Conservation (phyloP, 2,329 filamentous ascomycete genomes). For the Pyrenophora seminiperda region DNA sequence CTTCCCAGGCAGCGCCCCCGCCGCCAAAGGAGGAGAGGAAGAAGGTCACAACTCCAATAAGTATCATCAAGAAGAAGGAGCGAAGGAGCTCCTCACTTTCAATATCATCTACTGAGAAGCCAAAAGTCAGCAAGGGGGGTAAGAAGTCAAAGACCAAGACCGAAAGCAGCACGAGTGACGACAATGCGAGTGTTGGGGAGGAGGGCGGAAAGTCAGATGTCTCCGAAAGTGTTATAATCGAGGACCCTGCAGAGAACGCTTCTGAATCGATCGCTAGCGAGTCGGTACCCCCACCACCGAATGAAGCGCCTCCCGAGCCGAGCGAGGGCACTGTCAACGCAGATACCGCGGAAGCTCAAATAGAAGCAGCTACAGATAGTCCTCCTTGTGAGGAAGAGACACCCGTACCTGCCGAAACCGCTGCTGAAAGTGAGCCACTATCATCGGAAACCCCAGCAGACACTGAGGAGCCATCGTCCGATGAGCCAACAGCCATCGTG, state of each 20-base stretch:
- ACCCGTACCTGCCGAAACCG: neutral
- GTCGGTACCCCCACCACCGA: conserved; percentile 3
- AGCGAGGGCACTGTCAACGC: conserved; percentile 1
- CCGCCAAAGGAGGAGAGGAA: conserved; percentile 42
- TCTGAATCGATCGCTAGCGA: conserved; percentile 6
- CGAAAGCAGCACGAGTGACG: conserved; percentile 22
- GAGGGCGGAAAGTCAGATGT: conserved; percentile 15
- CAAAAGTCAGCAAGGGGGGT: conserved; percentile 34
- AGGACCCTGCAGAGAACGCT: conserved; percentile 10
- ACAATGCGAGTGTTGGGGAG: neutral
- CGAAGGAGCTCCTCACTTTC: conserved; percentile 26
- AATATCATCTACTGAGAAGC: conserved; percentile 25
- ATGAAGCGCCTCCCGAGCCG: conserved; percentile 2
- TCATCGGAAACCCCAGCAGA: conserved; percentile 2
- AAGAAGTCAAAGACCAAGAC: conserved; percentile 35
- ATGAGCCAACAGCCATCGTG: neutral
- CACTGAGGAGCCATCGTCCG: neutral
- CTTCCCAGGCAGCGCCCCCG: conserved; percentile 21
- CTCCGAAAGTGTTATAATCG: conserved; percentile 18
- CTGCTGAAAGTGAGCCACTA: conserved; percentile 1
- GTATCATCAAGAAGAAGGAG: conserved; percentile 31
- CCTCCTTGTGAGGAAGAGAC: neutral
- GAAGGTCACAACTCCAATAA: conserved; percentile 20
- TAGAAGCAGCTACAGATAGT: conserved; percentile 1
- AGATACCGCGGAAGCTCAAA: neutral